Conservation (phyloP, 2,329 filamentous ascomycete species). For the Colletotrichum trifolii region DNA sequence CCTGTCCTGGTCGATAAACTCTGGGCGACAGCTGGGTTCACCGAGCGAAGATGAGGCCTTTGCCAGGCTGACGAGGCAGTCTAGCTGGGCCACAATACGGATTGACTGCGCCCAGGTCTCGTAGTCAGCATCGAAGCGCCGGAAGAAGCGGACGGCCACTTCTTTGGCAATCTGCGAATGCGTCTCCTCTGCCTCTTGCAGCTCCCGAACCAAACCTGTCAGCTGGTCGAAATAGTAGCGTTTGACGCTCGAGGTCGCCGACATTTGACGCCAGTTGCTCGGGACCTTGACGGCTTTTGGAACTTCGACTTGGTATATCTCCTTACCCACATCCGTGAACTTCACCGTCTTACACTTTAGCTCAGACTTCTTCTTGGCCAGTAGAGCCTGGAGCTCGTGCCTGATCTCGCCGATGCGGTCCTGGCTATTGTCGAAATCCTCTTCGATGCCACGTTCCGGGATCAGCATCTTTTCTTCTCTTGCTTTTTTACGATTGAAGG, state of each 20-base stretch:
- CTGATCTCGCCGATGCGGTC: conserved; percentile 82
- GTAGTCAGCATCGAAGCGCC: conserved; percentile 89
- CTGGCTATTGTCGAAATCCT: conserved; percentile 89
- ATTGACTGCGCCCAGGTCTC: conserved; percentile 88
- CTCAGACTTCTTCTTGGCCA: conserved; percentile 77
- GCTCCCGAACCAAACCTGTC: conserved; percentile 81
- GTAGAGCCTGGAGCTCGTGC: conserved; percentile 74
- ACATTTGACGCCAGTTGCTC: conserved; percentile 94
- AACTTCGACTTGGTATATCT: conserved; percentile 95
- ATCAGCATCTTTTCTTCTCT: conserved; percentile 84
- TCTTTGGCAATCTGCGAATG: conserved; percentile 92
- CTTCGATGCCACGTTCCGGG: conserved; percentile 87
- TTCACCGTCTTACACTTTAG: conserved; percentile 79
- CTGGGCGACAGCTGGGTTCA: conserved; percentile 86
- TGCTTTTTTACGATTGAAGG: conserved; percentile 86
- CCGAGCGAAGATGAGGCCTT: conserved; percentile 88
- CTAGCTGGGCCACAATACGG: conserved; percentile 88
- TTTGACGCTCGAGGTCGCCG: conserved; percentile 88
- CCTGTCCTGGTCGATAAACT: conserved; percentile 86
- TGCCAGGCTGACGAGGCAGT: conserved; percentile 93
- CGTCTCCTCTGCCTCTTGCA: conserved; percentile 94
- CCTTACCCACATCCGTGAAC: conserved; percentile 90
- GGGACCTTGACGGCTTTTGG: conserved; percentile 89
- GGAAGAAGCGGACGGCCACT: conserved; percentile 84
- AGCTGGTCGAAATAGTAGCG: conserved; percentile 93